Base-by-base conservation (phyloP, 1,284 basidiomycete genomes). In the Naganishia albida region DNA sequence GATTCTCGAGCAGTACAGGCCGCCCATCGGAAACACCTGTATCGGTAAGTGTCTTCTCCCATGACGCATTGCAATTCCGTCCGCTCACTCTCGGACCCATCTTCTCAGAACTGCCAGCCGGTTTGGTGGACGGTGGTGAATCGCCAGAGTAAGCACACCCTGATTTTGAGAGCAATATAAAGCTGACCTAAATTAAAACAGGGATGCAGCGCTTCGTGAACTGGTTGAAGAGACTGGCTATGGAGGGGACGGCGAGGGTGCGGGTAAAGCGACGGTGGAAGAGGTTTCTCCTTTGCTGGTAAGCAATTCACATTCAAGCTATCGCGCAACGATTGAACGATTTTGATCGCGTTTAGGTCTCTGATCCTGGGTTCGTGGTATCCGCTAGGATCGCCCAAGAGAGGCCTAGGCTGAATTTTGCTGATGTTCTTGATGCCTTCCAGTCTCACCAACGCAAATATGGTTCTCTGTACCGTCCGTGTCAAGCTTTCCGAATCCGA, bases 191-290 rank as follows among this genome's bases (percentile, higher is more conserved):
- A 10, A 40, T n/a, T 26, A 2, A 0, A 16, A 26, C 51, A 76
- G 76, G 2, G 70, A 71, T 0, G 72, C 91, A 0, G 93, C 91
- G 0, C 82, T 92, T 40, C 85, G 93, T 40, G 93, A 97, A 74
- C 83, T 97, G 8, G 82, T 87, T 71, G 93, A 97, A 79, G 93
- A 96, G 78, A 95, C 92, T 0, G 93, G 93, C 1, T 94, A 88
- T 77, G 78, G 76, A 0, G 75, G 75, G 3, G 70, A 72, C 1
- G 72, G 71, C n/a, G 71, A 71, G 39, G 67, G 85, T 82, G n/a
- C 80, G 82, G 69, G 78, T 0, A 72, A 72, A 26, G 76, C 71
- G 3, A 68, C 80, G 43, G 81, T 92, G 40, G 73, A 87, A 30
- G 83, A 89, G 60, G 82, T 86, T 0, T 88, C 89, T 1, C 85